Evolutionary conservation across 2,329 filamentous ascomycete species (phyloP), one percentile per base, ranked within the genome.

Genomic region (Falciphora oryzae): DNA sequence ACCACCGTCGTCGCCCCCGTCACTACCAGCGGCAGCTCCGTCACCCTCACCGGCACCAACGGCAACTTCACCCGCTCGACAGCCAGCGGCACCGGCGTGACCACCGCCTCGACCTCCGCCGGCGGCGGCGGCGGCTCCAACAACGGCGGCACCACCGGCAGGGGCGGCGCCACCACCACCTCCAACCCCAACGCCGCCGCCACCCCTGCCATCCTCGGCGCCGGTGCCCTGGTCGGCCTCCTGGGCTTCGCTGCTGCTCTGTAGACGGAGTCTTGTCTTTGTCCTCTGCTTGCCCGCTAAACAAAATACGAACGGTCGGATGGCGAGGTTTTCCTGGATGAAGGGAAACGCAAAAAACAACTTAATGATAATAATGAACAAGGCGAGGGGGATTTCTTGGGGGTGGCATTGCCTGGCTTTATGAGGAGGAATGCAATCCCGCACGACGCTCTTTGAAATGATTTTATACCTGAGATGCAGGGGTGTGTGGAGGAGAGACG

Each of bases 181-280:
- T 44, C 62, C 31, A 28, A 32, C 25, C 25, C 63, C 44, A 31
- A 32, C 59, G 58, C 58, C 29, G 44, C 58, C 59, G 63, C 58
- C 63, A 60, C 58, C 18, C 29, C 63, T 4, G 44, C 22, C 35
- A 31, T 44, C 13, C 29, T 64, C 50, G 63, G 58, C 50, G 63
- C 58, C 16, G 63, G 59, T 29, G 58, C 59, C 14, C 32, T 61
- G 4, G 27, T 64, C 29, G 63, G 29, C 22, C 53, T 64, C 25
- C 16, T 64, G 11, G 63, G 59, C 35, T 31, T 59, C 44, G 11
- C 57, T 28, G 25, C 56, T 25, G 63, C 63, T 29, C 25, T 64
- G 58, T 64, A 62, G 59, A 63, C 7, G 10, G 56, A 50, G 57
- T 25, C n/a, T n/a, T n/a, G n/a, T n/a, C 1, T 8, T 57, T 27